Percentiles rank a stretch among this genome's conserved stretches.
phyloP scores from a whole-genome alignment of 1,284 basidiomycete genomes.

The Rhodotorula glutinis region DNA sequence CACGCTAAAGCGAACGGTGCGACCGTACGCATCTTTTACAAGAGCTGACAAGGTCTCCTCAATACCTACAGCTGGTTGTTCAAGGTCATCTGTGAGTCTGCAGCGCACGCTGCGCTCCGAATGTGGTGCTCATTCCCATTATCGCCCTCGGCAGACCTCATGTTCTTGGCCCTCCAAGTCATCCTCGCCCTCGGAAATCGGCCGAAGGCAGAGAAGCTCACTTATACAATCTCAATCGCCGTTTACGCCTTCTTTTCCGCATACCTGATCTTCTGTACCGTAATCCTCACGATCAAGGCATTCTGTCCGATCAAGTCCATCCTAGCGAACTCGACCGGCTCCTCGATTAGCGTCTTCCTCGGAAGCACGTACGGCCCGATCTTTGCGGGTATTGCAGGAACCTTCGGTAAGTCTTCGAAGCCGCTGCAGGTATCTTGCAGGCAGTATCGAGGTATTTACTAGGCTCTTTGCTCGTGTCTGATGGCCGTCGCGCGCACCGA shows the following conservation, averaged over 20 bases:
- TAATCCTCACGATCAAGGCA: conserved; percentile 73
- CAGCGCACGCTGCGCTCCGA: too few species aligned
- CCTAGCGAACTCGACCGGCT: conserved; percentile 2
- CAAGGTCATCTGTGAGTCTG: conserved; percentile 33
- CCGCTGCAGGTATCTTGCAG: not conserved
- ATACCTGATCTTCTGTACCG: conserved; percentile 79
- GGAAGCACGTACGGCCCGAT: conserved; percentile 52
- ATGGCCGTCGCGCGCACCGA: conserved; percentile 40
- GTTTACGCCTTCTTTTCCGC: conserved; percentile 50
- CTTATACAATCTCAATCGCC: conserved; percentile 79
- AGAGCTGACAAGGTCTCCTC: not conserved
- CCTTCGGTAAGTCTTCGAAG: conserved; percentile 62
- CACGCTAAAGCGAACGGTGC: too few species aligned
- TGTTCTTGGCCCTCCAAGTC: conserved; percentile 64
- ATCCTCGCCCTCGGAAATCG: conserved; percentile 92
- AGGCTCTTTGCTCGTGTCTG: conserved; percentile 48
- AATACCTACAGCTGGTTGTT: conserved; percentile 22
- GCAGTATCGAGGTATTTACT: too few species aligned
- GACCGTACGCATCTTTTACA: too few species aligned
- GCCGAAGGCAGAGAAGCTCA: conserved; percentile 84
- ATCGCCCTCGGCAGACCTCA: conserved; percentile 61
- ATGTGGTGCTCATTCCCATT: too few species aligned
- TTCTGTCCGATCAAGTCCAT: conserved; percentile 53
- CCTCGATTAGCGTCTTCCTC: conserved; percentile 29
- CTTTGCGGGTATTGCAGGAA: conserved; percentile 82